Base-by-base conservation (phyloP, 179 eudicot genomes). In the Beta lomatogona region DNA sequence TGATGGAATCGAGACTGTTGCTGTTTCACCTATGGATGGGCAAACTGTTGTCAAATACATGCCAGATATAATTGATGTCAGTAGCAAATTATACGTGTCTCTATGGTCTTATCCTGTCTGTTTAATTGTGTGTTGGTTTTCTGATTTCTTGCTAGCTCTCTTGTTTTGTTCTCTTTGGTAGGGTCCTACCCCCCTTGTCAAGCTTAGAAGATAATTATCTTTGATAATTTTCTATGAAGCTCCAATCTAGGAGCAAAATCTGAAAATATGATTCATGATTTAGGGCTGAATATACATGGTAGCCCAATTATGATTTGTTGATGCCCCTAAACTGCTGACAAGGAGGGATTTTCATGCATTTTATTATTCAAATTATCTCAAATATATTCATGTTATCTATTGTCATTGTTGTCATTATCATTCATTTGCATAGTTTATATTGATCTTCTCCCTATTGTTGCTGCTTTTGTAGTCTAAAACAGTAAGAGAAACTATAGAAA, bases 401-500 rank as follows among this genome's bases (percentile, higher is more conserved):
- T 54, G 57, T 68, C 25, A 21, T 54, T 64, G 48, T 10, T 50
- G 28, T 25, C 25, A 21, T 25, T 11, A n/a, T 21, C 36, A 52
- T 72, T 72, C n/a, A 25, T 16, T 61, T 64, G 48, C 48, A 12
- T 63, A 54, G 28, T 25, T 64, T 53, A 15, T 50, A 15, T 79
- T 74, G 76, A 65, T 73, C 25, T 7, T 58, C 44, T 57, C 11
- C 48, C 15, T 60, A 22, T 68, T 28, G 15, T 48, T 55, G 28
- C 8, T 41, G 6, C 63, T 75, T 70, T 57, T 77, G 55, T 87
- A 95, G 98, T 91, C 84, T 71, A 92, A 88, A 87, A 83, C 68
- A 66, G 92, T 95, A 48, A 93, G 87, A 86, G 97, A 92, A 85
- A 77, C 97, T 8, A 85, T 95, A 80, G 97, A 95, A 86, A 87